These are phyloP conservation scores for Candida dendrica DNA, from an alignment of 805 yeast species.

Conservation along the genomic window DNA sequence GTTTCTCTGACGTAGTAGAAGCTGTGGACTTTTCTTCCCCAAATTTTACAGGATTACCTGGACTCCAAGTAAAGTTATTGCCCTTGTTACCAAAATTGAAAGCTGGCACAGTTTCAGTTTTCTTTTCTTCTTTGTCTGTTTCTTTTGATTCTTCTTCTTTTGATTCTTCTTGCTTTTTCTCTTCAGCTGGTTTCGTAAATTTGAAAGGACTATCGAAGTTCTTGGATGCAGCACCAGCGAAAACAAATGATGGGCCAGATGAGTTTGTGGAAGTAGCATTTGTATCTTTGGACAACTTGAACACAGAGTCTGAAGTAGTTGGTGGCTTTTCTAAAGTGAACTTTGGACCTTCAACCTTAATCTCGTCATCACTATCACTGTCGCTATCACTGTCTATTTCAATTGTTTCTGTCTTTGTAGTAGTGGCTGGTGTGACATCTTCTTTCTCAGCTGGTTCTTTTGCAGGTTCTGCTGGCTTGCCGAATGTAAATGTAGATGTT, in stretches of 20 bases:
- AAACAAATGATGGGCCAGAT: slow-evolving; percentile 34
- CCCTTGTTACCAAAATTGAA: slow-evolving; percentile 3
- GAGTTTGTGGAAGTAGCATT: slow-evolving; percentile 15
- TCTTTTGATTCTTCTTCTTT: background rate
- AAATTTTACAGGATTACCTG: slow-evolving; percentile 14
- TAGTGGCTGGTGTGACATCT: slow-evolving; percentile 5
- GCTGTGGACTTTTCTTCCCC: slow-evolving; percentile 1
- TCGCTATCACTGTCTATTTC: slow-evolving; percentile 26
- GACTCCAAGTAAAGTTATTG: slow-evolving; percentile 19
- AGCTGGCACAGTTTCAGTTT: slow-evolving; percentile 3
- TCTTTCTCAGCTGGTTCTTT: slow-evolving; percentile 1
- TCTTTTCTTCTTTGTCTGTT: slow-evolving; percentile 2
- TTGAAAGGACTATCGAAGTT: slow-evolving; percentile 26
- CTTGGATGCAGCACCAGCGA: slow-evolving; percentile 23
- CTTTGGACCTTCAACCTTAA: slow-evolving; percentile 67
- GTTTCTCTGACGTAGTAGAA: slow-evolving; percentile 5
- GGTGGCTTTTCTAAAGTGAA: slow-evolving; percentile 45
- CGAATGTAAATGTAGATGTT: background rate
- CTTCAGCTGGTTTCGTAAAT: slow-evolving; percentile 10
- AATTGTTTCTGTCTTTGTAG: slow-evolving; percentile 3
- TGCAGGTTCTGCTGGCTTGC: slow-evolving; percentile 3
- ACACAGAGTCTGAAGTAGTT: slow-evolving; percentile 42
- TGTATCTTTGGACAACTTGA: slow-evolving; percentile 31
- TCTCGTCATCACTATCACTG: slow-evolving; percentile 51
- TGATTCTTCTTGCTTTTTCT: slow-evolving; percentile 1